phyloP scores from a whole-genome alignment of 2,329 filamentous ascomycete species.

The Bimuria novae-zelandiae region DNA sequence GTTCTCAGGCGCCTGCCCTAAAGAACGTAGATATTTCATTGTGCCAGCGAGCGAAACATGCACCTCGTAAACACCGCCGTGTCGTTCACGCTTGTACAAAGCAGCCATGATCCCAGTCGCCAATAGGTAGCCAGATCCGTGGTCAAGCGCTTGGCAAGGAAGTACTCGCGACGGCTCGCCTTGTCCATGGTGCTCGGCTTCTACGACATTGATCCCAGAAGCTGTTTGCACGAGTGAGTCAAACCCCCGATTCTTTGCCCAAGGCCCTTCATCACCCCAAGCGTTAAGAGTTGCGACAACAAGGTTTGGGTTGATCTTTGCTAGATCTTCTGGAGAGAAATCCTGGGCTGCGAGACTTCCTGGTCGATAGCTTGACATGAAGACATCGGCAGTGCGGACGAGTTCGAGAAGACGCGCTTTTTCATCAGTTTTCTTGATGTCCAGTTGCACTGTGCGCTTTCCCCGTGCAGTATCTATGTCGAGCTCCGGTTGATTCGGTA shows the following conservation, averaged over 20 bases:
- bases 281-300: constrained; percentile 60
- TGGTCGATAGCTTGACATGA: constrained; percentile 59
- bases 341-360: constrained; percentile 53
- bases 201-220: constrained; percentile 60
- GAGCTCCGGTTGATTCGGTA: constrained; percentile 48
- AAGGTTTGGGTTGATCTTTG: constrained; percentile 49
- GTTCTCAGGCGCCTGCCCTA: constrained; percentile 56
- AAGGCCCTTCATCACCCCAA: constrained; percentile 56
- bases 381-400: constrained; percentile 57
- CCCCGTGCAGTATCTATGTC: constrained; percentile 53
- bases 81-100: constrained; percentile 52
- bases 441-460: constrained; percentile 54
- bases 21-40: constrained; percentile 60
- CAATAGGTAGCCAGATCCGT: constrained; percentile 60
- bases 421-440: constrained; percentile 52
- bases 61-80: constrained; percentile 57
- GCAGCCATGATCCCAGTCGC: constrained; percentile 59
- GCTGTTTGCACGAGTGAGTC: constrained; percentile 62
- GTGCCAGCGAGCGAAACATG: constrained; percentile 61
- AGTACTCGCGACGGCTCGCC: constrained; percentile 49
- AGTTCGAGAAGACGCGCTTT: constrained; percentile 49
- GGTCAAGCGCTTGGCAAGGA: constrained; percentile 63
- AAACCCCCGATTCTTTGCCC: constrained; percentile 55
- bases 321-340: constrained; percentile 47
- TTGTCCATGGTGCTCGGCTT: constrained; percentile 53